Conservation (phyloP, 306 rosid species). For the Lablab purpureus region DNA sequence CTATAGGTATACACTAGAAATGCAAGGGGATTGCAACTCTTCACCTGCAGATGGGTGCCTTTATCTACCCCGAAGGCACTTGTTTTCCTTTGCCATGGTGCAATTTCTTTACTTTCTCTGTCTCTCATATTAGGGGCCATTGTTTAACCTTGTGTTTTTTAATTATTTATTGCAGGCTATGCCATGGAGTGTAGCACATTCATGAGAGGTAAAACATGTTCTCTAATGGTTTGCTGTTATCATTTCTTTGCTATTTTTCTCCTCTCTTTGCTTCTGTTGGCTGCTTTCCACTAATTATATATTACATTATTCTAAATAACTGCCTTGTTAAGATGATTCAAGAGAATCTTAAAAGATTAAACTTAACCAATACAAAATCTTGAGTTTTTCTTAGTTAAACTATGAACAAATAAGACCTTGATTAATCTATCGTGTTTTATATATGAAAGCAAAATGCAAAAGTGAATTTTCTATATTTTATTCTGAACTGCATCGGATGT, state of each 20-base stretch:
- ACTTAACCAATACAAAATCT: too few species aligned
- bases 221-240: not conserved
- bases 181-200: conserved; percentile 85
- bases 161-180: conserved; percentile 61
- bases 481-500: too few species aligned
- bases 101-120: not conserved
- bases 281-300: not conserved
- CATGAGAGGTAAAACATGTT: conserved; percentile 75
- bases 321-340: not conserved
- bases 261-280: not conserved
- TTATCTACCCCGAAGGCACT: conserved; percentile 72
- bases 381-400: too few species aligned
- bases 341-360: too few species aligned
- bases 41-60: conserved; percentile 88
- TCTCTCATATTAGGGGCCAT: too few species aligned
- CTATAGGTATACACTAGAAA: conserved; percentile 66
- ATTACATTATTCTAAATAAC: not conserved
- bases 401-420: too few species aligned
- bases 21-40: conserved; percentile 75
- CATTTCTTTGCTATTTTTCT: not conserved
- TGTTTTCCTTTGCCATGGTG: conserved; percentile 92
- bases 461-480: too few species aligned
- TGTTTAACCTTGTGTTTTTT: too few species aligned
- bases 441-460: too few species aligned
- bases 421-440: too few species aligned